Conservation (phyloP, 1,284 basidiomycete genomes). For the Golubevia pallescens region DNA sequence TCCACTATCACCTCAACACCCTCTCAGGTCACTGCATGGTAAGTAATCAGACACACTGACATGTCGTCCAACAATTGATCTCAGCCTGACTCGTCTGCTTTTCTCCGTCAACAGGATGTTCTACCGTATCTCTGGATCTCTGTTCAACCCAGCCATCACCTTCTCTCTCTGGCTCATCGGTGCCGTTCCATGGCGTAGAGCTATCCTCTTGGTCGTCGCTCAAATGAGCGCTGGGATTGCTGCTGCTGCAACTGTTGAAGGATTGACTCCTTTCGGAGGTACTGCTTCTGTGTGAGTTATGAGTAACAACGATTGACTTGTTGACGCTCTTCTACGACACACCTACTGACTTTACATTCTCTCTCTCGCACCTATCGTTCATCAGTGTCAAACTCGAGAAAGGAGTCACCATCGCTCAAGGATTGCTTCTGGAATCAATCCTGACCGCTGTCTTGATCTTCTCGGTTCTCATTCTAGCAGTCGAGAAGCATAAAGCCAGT, state of each 20-base stretch:
- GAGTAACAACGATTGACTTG: too few relatives aligned
- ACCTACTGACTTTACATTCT: too few relatives aligned
- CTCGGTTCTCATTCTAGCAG: constrained; percentile 43
- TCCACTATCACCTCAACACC: constrained; percentile 10
- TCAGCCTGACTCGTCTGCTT: too few relatives aligned
- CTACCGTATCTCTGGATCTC: constrained; percentile 20
- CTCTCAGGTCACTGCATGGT: too few relatives aligned
- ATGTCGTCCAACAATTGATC: too few relatives aligned
- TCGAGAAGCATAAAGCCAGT: constrained; percentile 42
- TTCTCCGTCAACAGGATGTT: too few relatives aligned
- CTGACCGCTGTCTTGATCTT: constrained; percentile 33
- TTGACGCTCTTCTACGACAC: too few relatives aligned
- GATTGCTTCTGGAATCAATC: constrained; percentile 42
- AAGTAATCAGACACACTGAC: too few relatives aligned
- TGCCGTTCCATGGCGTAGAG: constrained; percentile 25
- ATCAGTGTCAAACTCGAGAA: constrained; percentile 26
- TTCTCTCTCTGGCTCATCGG: constrained; percentile 38
- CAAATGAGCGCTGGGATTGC: constrained; percentile 41
- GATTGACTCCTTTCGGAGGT: constrained; percentile 20
- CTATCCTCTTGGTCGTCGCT: constrained; percentile 28
- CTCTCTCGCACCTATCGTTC: too few relatives aligned
- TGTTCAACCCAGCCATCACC: constrained; percentile 51
- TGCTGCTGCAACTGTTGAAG: constrained; percentile 26
- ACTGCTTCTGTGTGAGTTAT: too few relatives aligned
- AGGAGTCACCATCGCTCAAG: constrained; percentile 34